Evolutionary conservation across 140 eudicot genomes (phyloP), one percentile per base, ranked within the genome.

Genomic region (Anethum foeniculum): DNA sequence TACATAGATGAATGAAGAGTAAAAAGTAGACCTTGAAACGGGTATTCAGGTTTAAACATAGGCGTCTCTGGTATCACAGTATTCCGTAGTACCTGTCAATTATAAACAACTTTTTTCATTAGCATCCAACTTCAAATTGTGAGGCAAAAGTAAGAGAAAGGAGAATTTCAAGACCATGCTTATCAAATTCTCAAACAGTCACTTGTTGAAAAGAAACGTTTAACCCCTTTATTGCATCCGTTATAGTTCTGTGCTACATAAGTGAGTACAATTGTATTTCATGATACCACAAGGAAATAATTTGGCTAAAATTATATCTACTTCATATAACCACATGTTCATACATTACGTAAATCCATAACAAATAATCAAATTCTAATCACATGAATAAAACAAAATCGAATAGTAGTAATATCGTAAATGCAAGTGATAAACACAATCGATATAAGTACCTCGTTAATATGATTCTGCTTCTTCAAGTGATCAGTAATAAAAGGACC

Each of bases 11-110:
- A 5, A 41, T 39, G 19, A 27, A 77, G 85, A 80, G 38, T 9
- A 38, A 30, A 78, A 67, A 46, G 82, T 60, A 54, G 30, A 95
- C 99, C 99, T 95, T 93, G 98, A 80, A 89, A 93, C 83, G 94
- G 96, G 75, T 86, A 94, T 86, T 92, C 96, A 13, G 98, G 98
- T 79, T 81, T 86, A 68, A 87, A 94, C 97, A 94, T 94, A 3
- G 97, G 98, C n/a, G 86, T 48, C 85, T 94, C 98, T 1, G 98
- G 98, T 89, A 94, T 90, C 73, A 86, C 90, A 72, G 89, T 88
- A 52, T 90, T 79, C 84, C 75, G 85, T 84, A 94, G 83, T 78
- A 94, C 62, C 98, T 94, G 97, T 43, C n/a, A 81, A 75, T 80
- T 15, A 68, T 12, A 44, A 80, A 77, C 54, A 43, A 27, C 6